These are phyloP conservation scores for Drosera spatulata DNA, from an alignment of 179 eudicot genomes.

Conservation along the genomic window DNA sequence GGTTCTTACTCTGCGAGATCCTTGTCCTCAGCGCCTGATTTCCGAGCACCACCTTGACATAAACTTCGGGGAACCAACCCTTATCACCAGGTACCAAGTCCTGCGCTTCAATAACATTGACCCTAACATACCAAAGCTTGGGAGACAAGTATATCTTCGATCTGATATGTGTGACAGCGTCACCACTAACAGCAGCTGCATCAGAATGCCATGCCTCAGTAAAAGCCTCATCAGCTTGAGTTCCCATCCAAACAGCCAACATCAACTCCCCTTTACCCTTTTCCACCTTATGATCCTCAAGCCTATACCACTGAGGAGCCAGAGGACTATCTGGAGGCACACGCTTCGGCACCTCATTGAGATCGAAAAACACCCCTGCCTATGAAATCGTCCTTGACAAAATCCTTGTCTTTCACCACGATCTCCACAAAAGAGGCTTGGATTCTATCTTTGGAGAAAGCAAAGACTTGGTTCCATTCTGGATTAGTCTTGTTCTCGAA, in stretches of 20 bases:
- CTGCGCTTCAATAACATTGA: constrained; percentile 12
- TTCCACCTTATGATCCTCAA: constrained; percentile 6
- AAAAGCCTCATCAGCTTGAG: too few relatives aligned
- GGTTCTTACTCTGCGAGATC: not conserved
- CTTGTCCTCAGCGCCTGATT: constrained; percentile 10
- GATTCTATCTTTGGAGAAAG: not conserved
- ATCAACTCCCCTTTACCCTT: constrained; percentile 11
- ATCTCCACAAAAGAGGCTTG: constrained; percentile 9
- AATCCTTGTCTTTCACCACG: constrained; percentile 12
- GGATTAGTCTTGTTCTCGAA: too few relatives aligned
- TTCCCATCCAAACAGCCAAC: constrained; percentile 17
- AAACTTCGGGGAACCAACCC: constrained; percentile 7
- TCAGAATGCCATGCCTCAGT: too few relatives aligned
- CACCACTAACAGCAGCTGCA: constrained; percentile 15
- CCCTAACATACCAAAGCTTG: constrained; percentile 17
- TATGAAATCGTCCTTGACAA: constrained; percentile 9
- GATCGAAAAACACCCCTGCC: constrained; percentile 9
- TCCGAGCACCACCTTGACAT: constrained; percentile 9
- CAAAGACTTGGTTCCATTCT: too few relatives aligned
- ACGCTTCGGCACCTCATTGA: constrained; percentile 13
- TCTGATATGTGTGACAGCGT: constrained; percentile 7
- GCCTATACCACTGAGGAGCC: constrained; percentile 13
- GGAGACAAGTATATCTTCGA: constrained; percentile 13
- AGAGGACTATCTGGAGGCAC: constrained; percentile 35
- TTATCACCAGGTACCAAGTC: not conserved